Evolutionary conservation across 2,329 filamentous ascomycete species (phyloP), one percentile per base, ranked within the genome.

Genomic region (Pseudopyricularia javanii): DNA sequence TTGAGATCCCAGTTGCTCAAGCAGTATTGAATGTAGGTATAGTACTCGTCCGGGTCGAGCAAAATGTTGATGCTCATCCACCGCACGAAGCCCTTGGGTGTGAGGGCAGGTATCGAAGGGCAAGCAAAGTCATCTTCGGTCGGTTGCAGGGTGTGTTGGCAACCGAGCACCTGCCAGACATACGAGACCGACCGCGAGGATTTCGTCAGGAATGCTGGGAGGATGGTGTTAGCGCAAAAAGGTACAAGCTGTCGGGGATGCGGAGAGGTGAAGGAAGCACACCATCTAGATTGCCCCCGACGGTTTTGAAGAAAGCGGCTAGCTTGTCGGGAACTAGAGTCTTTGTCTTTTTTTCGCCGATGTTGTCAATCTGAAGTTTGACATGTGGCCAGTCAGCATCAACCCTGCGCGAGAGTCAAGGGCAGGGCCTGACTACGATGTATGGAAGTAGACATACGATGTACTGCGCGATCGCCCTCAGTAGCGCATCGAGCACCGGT

Each of bases 21-120:
- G 0, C 90, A 88, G 61, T 80, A 83, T 61, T 93, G 88, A 24
- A 98, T 68, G 60, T 90, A 91, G 0, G 82, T 81, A 1, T 90
- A 86, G 69, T 97, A 91, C 61, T 94, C 88, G 59, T 93, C 85
- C 0, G 93, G 93, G 2, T 84, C 87, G 2, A 97, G 78, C 34
- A 97, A 73, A 22, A 95, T 78, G 69, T 97, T 89, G 53, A 97
- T 86, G 0, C 88, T 89, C 71, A 95, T 86, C 91, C 91, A 98
- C 65, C 88, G 83, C 45, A 91, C 87, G 66, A 95, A 98, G 40
- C 93, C 93, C 62, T 82, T 80, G 0, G 78, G 74, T 34, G 91
- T 94, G 53, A 98, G 71, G 14, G 90, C 88, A 0, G 93, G 93
- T 43, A 96, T 78, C 0, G 79, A 82, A 0, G 91, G 93, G 1